Percentiles rank a stretch among this genome's conserved stretches.
Evolutionary conservation across 2,329 filamentous ascomycete genomes (phyloP).

Genomic region (Aspergillus sp.): DNA sequence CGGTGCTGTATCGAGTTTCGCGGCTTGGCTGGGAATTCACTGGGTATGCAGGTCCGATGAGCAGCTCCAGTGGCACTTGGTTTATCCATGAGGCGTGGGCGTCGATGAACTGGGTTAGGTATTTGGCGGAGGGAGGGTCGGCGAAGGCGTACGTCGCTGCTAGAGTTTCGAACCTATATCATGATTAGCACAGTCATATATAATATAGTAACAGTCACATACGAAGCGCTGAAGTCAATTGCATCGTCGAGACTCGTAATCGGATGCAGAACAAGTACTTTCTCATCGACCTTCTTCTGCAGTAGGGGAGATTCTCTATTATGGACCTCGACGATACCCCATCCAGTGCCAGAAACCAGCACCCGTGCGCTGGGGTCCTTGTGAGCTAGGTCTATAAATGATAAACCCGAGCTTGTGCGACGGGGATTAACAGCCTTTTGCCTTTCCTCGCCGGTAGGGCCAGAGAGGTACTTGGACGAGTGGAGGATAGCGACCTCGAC

Average conservation of each 20-base stretch:
- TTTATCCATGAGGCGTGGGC: slow-evolving; percentile 56
- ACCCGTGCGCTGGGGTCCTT: slow-evolving; percentile 28
- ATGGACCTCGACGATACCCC: slow-evolving; percentile 29
- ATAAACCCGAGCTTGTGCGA: slow-evolving; percentile 11
- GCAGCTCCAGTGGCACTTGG: slow-evolving; percentile 56
- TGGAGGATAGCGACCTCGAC: slow-evolving; percentile 49
- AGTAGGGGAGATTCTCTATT: slow-evolving; percentile 31
- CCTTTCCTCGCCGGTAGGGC: slow-evolving; percentile 23
- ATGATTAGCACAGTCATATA: not conserved
- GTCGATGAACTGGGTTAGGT: slow-evolving; percentile 57
- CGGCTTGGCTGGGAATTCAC: slow-evolving; percentile 40
- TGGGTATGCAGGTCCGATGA: slow-evolving; percentile 35
- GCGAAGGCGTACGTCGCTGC: slow-evolving; percentile 57
- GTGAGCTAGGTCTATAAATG: slow-evolving; percentile 21
- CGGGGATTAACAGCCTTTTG: slow-evolving; percentile 15
- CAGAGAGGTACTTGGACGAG: slow-evolving; percentile 24
- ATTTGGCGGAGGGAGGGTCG: slow-evolving; percentile 53
- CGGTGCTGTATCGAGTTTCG: slow-evolving; percentile 42
- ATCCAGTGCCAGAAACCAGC: slow-evolving; percentile 30
- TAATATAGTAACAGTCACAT: not conserved
- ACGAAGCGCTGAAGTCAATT: slow-evolving; percentile 48
- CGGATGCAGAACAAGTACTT: slow-evolving; percentile 47
- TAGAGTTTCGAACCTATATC: slow-evolving; percentile 29
- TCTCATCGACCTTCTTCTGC: slow-evolving; percentile 42
- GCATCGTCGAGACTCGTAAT: slow-evolving; percentile 56